Conservation (phyloP, 2,329 filamentous ascomycete species). For the Simplicillium sp. region DNA sequence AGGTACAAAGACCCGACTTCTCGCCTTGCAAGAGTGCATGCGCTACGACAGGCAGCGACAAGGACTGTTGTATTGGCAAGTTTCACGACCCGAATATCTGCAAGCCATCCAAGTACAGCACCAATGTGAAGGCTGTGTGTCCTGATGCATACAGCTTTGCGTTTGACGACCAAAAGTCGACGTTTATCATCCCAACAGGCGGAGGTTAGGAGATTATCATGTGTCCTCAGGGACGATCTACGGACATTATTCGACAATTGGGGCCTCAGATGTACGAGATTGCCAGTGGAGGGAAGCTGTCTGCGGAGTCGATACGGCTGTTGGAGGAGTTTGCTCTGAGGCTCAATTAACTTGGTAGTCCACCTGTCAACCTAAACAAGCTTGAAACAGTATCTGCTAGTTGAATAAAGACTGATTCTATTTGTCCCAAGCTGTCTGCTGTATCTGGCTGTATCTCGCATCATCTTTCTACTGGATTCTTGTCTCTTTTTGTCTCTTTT, state of each 20-base stretch:
- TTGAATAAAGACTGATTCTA: no score
- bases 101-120: slow-evolving; percentile 58
- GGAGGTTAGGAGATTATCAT: slow-evolving; percentile 73
- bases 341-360: no score
- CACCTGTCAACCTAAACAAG: slow-evolving; percentile 17
- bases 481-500: no score
- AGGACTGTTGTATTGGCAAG: slow-evolving; percentile 67
- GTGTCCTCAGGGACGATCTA: slow-evolving; percentile 56
- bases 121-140: slow-evolving; percentile 62
- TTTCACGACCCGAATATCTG: slow-evolving; percentile 57
- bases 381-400: no score
- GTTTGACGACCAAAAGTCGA: slow-evolving; percentile 48
- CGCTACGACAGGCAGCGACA: slow-evolving; percentile 53
- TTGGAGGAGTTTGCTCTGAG: slow-evolving; percentile 19
- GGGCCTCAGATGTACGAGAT: slow-evolving; percentile 38
- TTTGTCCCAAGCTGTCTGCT: background rate
- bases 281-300: slow-evolving; percentile 30
- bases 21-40: slow-evolving; percentile 73
- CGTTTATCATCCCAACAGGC: slow-evolving; percentile 54
- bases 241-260: slow-evolving; percentile 46
- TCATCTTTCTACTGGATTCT: slow-evolving; percentile 1
- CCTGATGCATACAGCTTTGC: slow-evolving; percentile 80
- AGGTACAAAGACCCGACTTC: slow-evolving; percentile 60
- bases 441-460: slow-evolving; percentile 1
- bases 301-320: slow-evolving; percentile 17